These are phyloP conservation scores for Simplicillium aogashimaense DNA, from an alignment of 2,329 filamentous ascomycete species.

Conservation along the genomic window DNA sequence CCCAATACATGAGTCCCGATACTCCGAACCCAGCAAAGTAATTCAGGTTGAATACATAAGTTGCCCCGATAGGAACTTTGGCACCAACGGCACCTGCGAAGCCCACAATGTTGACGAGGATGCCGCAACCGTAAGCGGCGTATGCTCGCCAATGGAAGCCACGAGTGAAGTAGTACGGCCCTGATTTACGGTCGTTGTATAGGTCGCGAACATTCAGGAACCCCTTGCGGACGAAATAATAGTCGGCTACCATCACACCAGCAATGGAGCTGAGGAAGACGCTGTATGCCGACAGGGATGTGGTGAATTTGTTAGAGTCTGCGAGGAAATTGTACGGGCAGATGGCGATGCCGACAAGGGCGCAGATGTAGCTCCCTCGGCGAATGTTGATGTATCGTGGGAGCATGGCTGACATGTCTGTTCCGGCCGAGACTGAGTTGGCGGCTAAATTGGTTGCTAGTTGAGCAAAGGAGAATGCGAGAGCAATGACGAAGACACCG, in stretches of 20 bases:
- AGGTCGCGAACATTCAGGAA: constrained; percentile 71
- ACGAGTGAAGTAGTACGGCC: constrained; percentile 63
- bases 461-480: constrained; percentile 67
- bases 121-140: constrained; percentile 70
- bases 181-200: constrained; percentile 58
- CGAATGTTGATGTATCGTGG: constrained; percentile 78
- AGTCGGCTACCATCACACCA: constrained; percentile 83
- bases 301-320: constrained; percentile 73
- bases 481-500: constrained; percentile 64
- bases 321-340: constrained; percentile 77
- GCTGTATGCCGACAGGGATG: constrained; percentile 83
- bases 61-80: constrained; percentile 65
- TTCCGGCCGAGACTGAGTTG: constrained; percentile 75
- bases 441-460: constrained; percentile 82
- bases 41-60: constrained; percentile 83
- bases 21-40: constrained; percentile 81
- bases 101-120: constrained; percentile 83
- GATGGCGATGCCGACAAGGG: constrained; percentile 69
- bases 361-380: constrained; percentile 79
- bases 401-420: constrained; percentile 70
- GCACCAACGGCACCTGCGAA: constrained; percentile 73
- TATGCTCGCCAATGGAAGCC: constrained; percentile 82
- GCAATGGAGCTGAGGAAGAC: constrained; percentile 92
- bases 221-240: constrained; percentile 76
- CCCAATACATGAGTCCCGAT: constrained; percentile 56